Evolutionary conservation across 129 eudicot genomes (phyloP), one percentile per base, ranked within the genome.

Genomic region (Artemisia annua): DNA sequence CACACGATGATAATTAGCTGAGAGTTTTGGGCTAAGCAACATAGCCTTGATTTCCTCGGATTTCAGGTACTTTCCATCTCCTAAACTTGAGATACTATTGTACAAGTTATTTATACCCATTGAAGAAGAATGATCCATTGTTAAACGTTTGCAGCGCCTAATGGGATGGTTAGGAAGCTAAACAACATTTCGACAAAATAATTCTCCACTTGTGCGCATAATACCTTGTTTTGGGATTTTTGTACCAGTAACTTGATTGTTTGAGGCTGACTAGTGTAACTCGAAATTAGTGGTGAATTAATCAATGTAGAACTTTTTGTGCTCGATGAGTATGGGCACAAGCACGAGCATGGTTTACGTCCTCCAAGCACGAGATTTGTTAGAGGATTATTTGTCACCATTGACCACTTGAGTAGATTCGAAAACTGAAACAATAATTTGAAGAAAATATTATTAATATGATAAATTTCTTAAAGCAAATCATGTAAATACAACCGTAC

Each of bases 101-200:
- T 81, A 75, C 72, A 86, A 24, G 20, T 83, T 86, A 62, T 52
- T 56, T 48, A 83, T 58, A 28, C 77, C 82, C 61, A 26, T 11
- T 49, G 71, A 28, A n/a, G 63, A 57, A 5, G 71, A 56, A 13
- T 58, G 39, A 20, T 65, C 67, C 20, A 19, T 57, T 48, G 77
- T 65, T 17, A 74, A 53, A 24, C n/a, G 24, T 14, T 58, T 7
- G 57, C 77, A 1, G 63, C 19, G 24, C 80, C 86, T 5, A 86
- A 20, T 3, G 91, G 86, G 68, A 83, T 67, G 15, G 79, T 60
- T 46, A 80, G 75, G 68, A 80, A 69, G 62, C 71, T 71, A 19
- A 80, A 83, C 17, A 86, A 83, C 66, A 86, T 66, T 67, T 83
- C 84, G 9, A 83, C 76, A 24, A 86, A 86, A 46, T 63, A 67